Conservation (phyloP, 2,329 filamentous ascomycete genomes). For the Neonectria neomacrospora region DNA sequence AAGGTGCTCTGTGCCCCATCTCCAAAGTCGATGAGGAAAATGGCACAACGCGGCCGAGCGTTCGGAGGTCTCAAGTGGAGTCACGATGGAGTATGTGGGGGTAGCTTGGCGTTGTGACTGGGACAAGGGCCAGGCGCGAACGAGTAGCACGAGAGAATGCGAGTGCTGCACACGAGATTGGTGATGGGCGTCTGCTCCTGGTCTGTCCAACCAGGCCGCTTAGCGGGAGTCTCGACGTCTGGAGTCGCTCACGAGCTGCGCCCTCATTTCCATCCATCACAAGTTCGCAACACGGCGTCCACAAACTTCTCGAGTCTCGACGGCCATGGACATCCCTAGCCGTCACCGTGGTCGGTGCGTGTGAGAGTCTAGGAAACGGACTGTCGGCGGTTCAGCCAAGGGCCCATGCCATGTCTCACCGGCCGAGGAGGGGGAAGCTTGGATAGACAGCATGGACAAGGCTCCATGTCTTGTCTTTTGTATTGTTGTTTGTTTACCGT, state of each 20-base stretch:
- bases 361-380: constrained; percentile 25
- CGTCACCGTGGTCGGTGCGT: constrained; percentile 23
- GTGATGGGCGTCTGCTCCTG: constrained; percentile 38
- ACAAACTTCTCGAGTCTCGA: constrained; percentile 4
- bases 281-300: constrained; percentile 18
- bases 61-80: constrained; percentile 42
- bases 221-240: constrained; percentile 22
- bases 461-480: constrained; percentile 25
- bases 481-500: constrained; percentile 44
- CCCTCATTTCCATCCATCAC: constrained; percentile 40
- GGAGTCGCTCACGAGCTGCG: constrained; percentile 33
- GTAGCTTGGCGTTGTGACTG: constrained; percentile 36
- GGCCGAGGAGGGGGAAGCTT: constrained; percentile 26
- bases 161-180: constrained; percentile 44
- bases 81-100: constrained; percentile 40
- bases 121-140: constrained; percentile 37
- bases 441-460: constrained; percentile 27
- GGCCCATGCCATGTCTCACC: constrained; percentile 41
- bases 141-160: constrained; percentile 42
- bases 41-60: constrained; percentile 36
- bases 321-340: constrained; percentile 18
- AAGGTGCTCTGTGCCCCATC: not conserved
- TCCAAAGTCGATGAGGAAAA: constrained; percentile 29
- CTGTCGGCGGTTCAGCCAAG: constrained; percentile 34
- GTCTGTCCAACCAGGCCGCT: constrained; percentile 28